These are phyloP conservation scores for Abrus precatorius DNA, from an alignment of 306 rosid species.

Conservation along the genomic window DNA sequence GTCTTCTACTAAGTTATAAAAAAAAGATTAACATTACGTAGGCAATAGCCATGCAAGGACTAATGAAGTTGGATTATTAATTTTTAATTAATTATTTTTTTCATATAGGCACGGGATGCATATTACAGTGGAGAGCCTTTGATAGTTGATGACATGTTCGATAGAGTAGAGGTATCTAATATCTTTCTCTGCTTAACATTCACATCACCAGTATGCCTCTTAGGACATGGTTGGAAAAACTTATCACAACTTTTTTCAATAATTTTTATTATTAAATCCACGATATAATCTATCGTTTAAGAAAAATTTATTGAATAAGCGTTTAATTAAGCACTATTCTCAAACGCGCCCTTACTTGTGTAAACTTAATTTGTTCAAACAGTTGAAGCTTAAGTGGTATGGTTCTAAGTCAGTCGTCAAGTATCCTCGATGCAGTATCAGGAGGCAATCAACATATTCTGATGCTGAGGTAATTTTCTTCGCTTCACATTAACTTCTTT, in stretches of 20 bases:
- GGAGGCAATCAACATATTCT: slow-evolving; percentile 89
- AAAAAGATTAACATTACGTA: neutral
- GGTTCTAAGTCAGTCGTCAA: slow-evolving; percentile 90
- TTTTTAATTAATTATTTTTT: neutral
- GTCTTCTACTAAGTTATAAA: no score
- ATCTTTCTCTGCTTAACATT: no score
- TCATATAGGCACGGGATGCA: slow-evolving; percentile 82
- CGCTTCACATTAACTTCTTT: neutral
- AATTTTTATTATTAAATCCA: no score
- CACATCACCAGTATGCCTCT: no score
- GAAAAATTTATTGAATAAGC: no score
- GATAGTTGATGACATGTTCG: slow-evolving; percentile 96
- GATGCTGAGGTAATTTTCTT: slow-evolving; percentile 86
- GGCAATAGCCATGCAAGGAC: neutral
- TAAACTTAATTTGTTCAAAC: slow-evolving; percentile 36
- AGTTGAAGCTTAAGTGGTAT: slow-evolving; percentile 89
- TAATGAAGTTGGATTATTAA: neutral
- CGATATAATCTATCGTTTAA: no score
- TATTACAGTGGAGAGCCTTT: slow-evolving; percentile 92
- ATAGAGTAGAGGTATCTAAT: slow-evolving; percentile 79
- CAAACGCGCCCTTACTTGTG: no score
- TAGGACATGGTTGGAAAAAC: no score
- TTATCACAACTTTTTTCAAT: no score
- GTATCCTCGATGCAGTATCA: slow-evolving; percentile 91
- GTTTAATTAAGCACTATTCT: no score